Conservation (phyloP, 2,329 filamentous ascomycete species). For the Microsporum ferrugineum region DNA sequence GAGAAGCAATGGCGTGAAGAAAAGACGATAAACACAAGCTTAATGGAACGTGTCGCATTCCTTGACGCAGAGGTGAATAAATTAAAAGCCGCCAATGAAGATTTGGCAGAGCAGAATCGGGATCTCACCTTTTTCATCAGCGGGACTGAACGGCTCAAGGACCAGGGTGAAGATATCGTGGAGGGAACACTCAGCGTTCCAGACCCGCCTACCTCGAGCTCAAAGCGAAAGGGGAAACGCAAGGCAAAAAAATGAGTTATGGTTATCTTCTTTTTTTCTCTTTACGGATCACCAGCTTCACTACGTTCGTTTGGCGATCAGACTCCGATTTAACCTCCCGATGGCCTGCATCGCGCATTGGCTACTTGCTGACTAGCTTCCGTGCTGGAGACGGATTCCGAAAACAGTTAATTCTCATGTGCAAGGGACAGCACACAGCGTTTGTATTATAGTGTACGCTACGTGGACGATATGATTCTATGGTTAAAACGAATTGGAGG, state of each 20-base stretch:
- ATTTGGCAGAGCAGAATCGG: conserved; percentile 73
- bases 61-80: conserved; percentile 48
- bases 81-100: conserved; percentile 51
- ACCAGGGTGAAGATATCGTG: conserved; percentile 59
- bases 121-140: conserved; percentile 82
- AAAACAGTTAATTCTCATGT: background rate
- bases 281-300: background rate
- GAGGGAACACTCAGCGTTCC: conserved; percentile 60
- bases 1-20: conserved; percentile 73
- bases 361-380: background rate
- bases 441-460: background rate
- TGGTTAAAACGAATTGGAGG: background rate
- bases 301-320: background rate
- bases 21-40: conserved; percentile 66
- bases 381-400: background rate
- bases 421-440: background rate
- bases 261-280: background rate
- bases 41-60: conserved; percentile 67
- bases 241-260: conserved; percentile 11
- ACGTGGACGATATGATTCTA: background rate
- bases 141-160: conserved; percentile 66
- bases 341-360: background rate
- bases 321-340: background rate
- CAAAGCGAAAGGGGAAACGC: conserved; percentile 37
- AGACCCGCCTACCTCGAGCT: conserved; percentile 41